Conservation (phyloP, 768 basidiomycete species). For the Xerocomellus chrysenteron region DNA sequence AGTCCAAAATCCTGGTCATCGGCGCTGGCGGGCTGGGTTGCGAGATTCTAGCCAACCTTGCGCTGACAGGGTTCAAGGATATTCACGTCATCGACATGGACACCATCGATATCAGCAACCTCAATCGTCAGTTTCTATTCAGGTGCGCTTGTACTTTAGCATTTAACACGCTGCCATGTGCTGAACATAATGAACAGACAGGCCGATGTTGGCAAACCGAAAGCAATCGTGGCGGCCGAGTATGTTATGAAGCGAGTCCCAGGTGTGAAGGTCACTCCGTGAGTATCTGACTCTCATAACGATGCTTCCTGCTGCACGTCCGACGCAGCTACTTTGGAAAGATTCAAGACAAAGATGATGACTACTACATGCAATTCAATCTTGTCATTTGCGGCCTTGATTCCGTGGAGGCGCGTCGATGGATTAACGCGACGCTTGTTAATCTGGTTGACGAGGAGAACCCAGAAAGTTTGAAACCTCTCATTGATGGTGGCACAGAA, state of each 20-base stretch:
- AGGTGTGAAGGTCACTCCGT: constrained; percentile 97
- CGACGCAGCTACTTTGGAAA: constrained; percentile 83
- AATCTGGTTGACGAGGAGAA: constrained; percentile 92
- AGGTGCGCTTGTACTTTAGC: constrained; percentile 48
- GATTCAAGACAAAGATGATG: constrained; percentile 96
- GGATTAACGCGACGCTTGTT: constrained; percentile 98
- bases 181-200: constrained; percentile 43
- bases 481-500: constrained; percentile 99
- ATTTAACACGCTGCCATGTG: background rate
- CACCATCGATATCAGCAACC: constrained; percentile 98
- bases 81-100: constrained; percentile 99
- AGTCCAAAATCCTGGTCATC: constrained; percentile 94
- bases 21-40: constrained; percentile 97
- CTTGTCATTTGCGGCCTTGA: constrained; percentile 97
- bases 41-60: constrained; percentile 96
- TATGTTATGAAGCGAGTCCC: constrained; percentile 97
- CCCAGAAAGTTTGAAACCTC: constrained; percentile 90
- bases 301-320: constrained; percentile 7
- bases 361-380: constrained; percentile 96
- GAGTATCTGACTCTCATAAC: constrained; percentile 33
- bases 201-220: constrained; percentile 91
- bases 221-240: constrained; percentile 91
- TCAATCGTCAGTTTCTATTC: constrained; percentile 98
- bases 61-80: constrained; percentile 94
- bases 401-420: constrained; percentile 93